Evolutionary conservation across 192 early-diverging fungal species (phyloP).

Genomic region (Dissophora globulifera): DNA sequence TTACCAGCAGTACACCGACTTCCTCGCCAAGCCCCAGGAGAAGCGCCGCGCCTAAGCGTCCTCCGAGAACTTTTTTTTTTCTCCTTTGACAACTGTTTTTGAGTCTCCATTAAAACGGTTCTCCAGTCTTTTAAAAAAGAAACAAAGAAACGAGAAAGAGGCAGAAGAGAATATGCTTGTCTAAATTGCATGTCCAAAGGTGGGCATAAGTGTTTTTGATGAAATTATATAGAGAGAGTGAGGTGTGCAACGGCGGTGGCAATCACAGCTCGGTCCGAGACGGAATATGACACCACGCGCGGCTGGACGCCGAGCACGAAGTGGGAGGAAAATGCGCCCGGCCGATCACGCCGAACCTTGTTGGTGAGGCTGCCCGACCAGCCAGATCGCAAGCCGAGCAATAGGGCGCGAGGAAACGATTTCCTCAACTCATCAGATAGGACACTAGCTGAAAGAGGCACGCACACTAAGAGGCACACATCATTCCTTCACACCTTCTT

Average conservation of each 20-base stretch:
- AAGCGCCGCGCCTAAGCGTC: constrained; percentile 28
- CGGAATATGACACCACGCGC: no score
- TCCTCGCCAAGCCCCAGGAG: constrained; percentile 64
- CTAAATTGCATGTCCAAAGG: no score
- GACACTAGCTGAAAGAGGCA: no score
- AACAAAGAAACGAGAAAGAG: not conserved
- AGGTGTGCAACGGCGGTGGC: no score
- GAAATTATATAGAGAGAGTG: no score
- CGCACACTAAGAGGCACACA: not conserved
- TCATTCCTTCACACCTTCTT: not conserved
- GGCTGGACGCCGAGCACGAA: no score
- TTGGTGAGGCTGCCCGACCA: constrained; percentile 2
- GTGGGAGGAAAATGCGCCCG: not conserved
- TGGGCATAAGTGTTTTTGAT: no score
- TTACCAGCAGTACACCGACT: constrained; percentile 83
- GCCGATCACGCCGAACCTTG: constrained; percentile 18
- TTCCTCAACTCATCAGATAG: no score
- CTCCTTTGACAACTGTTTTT: not conserved
- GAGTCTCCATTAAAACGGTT: constrained; percentile 1
- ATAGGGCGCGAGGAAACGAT: no score
- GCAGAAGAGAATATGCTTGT: no score
- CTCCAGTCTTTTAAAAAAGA: not conserved
- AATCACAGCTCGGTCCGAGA: no score
- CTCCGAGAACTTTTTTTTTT: not conserved
- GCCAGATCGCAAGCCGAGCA: constrained; percentile 31